These are phyloP conservation scores for Kalmusia sp. DNA, from an alignment of 2,329 filamentous ascomycete species.

Conservation along the genomic window DNA sequence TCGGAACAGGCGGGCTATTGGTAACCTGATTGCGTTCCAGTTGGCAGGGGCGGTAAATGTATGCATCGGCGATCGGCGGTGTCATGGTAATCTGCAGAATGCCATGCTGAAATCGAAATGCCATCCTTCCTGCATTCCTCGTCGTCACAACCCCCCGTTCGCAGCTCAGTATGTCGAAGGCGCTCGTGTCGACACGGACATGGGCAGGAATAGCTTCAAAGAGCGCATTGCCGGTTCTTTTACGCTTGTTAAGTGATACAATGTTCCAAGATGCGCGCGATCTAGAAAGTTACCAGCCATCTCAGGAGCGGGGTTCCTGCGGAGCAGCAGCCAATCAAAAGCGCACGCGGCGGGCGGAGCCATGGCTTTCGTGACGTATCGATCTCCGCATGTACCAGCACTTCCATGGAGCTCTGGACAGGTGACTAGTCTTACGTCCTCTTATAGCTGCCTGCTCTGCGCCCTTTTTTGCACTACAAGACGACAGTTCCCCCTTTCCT, in stretches of 20 bases:
- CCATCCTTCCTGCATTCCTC: not conserved
- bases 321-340: constrained; percentile 5
- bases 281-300: not conserved
- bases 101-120: not conserved
- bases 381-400: constrained; percentile 1
- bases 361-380: constrained; percentile 8
- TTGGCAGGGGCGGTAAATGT: not conserved
- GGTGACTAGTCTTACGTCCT: constrained; percentile 9
- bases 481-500: constrained; percentile 9
- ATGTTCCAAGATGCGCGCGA: not conserved
- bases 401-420: constrained; percentile 10
- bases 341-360: constrained; percentile 8
- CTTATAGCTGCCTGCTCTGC: constrained; percentile 12
- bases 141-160: not conserved
- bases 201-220: too few relatives aligned
- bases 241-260: too few relatives aligned
- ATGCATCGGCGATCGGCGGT: constrained; percentile 5
- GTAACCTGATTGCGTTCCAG: constrained; percentile 2
- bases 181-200: too few relatives aligned
- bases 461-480: constrained; percentile 12
- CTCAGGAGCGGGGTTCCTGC: not conserved
- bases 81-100: not conserved
- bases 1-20: not conserved
- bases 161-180: too few relatives aligned
- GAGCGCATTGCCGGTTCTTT: too few relatives aligned